Base-by-base conservation (phyloP, 495 filamentous ascomycete species). In the Annulohypoxylon moriforme region DNA sequence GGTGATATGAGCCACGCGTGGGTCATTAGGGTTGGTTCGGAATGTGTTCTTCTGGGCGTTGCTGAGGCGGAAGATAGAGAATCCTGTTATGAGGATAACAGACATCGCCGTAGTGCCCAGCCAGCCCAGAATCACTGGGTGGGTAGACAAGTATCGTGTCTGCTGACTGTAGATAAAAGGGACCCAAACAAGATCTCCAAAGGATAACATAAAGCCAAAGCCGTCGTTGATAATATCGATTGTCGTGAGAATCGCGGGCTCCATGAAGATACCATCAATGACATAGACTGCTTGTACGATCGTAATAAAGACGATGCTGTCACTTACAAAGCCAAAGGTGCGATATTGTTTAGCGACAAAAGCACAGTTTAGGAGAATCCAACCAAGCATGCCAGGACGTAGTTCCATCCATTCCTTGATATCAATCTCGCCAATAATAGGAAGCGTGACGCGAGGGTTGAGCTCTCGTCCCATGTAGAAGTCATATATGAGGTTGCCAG, bases 401-500 rank as follows among this genome's bases (percentile, higher is more conserved):
- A 99, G 84, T 81, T 99, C 96, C 81, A 90, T 93, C 76, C 89
- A 98, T 53, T 89, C 85, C 81, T 97, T 98, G 78, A 99, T 91
- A 75, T 99, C 96, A 52, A 98, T 86, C 52, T 90, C 90, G 70
- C 93, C 92, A 20, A 96, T 83, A 57, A 95, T 77, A 2, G 94
- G 94, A 11, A 97, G 75, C 4, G 84, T 88, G 53, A 98, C 79
- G 29, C 94, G 94, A 7, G 96, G 95, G 82, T 98, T 99, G 64
- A 98, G 90, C 77, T 98, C 96, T 36, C 96, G 93, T 18, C 96
- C 96, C 71, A 98, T 98, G 83, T 93, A 99, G 86, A 92, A 98
- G 81, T 98, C 95, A 80, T 98, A 98, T 33, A 98, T 80, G 53
- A 91, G 80, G 76, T 97, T 98, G 58, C 96, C 96, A 13, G 89